Base-by-base conservation (phyloP, 371 early-diverging fungal species). In the Lichtheimia ramosa region DNA sequence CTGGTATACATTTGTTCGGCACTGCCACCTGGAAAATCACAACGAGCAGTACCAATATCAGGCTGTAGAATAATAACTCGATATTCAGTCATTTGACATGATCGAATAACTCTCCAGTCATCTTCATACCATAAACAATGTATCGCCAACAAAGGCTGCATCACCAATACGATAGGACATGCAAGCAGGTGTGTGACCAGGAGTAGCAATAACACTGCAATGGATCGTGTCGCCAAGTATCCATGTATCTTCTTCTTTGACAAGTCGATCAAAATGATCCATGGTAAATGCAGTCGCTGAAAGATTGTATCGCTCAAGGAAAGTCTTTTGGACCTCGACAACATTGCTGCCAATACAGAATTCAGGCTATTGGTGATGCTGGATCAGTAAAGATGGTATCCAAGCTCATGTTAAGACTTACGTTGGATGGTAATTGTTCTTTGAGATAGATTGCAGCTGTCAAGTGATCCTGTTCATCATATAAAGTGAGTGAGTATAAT, bases 11-110 rank as follows among this genome's bases (percentile, higher is more conserved):
- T 62, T 21, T 61, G 21, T 34, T 70, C 56, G 3, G 74, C 73
- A 57, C 79, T 79, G 46, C 79, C 79, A 6, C 79, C 79, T 16
- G 79, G 79, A 59, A 79, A 79, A 59, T 79, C 79, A 50, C 79
- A 79, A 34, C 79, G 64, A 13, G 79, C 79, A 13, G 79, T 79
- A 51, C 79, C 79, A 48, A 79, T 61, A 60, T 79, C 79, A 43
- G 79, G 79, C 79, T 78, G 65, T 43, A 14, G 27, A 20, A 48
- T n/a, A 53, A 40, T 2, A 4, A 2, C 34, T 34, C 2, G 34
- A 6, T 0, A 0, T 34, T 34, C 10, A 34, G 34, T 34, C 34
- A 34, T 34, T 34, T 34, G 34, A 34, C 10, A 34, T 34, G 34
- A 8, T 8, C 8, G 2, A n/a, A 34, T 34, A 0, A 8, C 5